Percentiles rank a stretch among this genome's conserved stretches.
These are phyloP conservation scores for Sclerotinia glacialis DNA, from an alignment of 2,329 filamentous ascomycete species.

Conservation along the genomic window DNA sequence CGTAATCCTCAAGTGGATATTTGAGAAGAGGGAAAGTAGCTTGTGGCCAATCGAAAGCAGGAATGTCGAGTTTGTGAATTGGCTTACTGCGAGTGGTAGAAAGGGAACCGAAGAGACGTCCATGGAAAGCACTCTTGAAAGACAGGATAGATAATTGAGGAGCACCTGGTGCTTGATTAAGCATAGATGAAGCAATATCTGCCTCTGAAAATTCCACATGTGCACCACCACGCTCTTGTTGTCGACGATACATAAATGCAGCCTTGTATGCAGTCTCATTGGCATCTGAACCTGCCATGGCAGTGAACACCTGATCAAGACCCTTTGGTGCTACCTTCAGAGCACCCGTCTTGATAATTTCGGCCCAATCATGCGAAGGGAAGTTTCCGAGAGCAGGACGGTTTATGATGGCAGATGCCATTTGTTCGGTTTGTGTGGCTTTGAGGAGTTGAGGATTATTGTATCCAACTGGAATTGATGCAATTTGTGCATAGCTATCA, in stretches of 20 bases:
- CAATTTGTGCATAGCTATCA: slow-evolving; percentile 71
- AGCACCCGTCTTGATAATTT: slow-evolving; percentile 68
- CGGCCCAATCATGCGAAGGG: slow-evolving; percentile 70
- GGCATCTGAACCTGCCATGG: slow-evolving; percentile 74
- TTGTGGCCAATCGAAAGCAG: slow-evolving; percentile 84
- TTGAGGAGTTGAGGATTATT: slow-evolving; percentile 68
- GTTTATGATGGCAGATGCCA: slow-evolving; percentile 73
- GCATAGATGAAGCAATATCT: slow-evolving; percentile 66
- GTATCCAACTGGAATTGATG: slow-evolving; percentile 80
- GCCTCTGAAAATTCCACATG: slow-evolving; percentile 67
- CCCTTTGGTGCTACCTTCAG: slow-evolving; percentile 72
- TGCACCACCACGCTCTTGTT: slow-evolving; percentile 63
- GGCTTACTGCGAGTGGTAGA: slow-evolving; percentile 79
- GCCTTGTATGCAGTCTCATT: slow-evolving; percentile 86
- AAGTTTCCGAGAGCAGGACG: slow-evolving; percentile 79
- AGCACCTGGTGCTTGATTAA: slow-evolving; percentile 69
- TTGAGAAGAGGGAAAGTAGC: slow-evolving; percentile 75
- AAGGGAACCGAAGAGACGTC: slow-evolving; percentile 73
- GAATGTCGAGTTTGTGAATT: slow-evolving; percentile 84
- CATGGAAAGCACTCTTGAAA: slow-evolving; percentile 77
- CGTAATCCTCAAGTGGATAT: slow-evolving; percentile 71
- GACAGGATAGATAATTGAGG: slow-evolving; percentile 74
- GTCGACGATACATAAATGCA: slow-evolving; percentile 77
- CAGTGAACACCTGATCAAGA: slow-evolving; percentile 77
- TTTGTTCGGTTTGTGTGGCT: slow-evolving; percentile 66